Evolutionary conservation across 805 yeast genomes (phyloP).

Genomic region (Blastobotrys terrestris): DNA sequence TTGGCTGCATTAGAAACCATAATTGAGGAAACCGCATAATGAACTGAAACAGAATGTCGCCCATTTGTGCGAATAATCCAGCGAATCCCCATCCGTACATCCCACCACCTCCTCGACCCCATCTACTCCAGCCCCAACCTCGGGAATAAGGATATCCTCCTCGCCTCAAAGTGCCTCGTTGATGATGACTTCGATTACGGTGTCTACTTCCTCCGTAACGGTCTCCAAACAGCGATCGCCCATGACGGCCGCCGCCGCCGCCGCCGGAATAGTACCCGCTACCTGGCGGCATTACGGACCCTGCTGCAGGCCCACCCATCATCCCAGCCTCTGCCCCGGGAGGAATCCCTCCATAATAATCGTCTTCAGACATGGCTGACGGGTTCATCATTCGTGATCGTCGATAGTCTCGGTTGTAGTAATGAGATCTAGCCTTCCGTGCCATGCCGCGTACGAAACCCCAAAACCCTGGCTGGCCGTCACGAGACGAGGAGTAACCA

Average conservation of each 20-base stretch:
- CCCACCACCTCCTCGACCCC: not conserved
- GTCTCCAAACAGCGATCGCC: not conserved
- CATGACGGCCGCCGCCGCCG: not conserved
- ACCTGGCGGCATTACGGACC: not conserved
- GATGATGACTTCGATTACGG: not conserved
- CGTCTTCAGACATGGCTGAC: not conserved
- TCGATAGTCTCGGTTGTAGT: not conserved
- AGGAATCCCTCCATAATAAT: not conserved
- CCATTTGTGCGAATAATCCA: not conserved
- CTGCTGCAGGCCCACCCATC: not conserved
- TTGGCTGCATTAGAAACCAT: conserved; percentile 9
- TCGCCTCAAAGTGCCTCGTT: too few species aligned
- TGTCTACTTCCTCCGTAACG: not conserved
- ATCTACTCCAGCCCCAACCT: not conserved
- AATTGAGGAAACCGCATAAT: conserved; percentile 8
- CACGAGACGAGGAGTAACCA: not conserved
- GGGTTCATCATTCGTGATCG: not conserved
- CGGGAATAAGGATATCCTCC: not conserved
- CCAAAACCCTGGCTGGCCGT: not conserved
- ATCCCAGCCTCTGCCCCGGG: not conserved
- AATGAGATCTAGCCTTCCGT: not conserved
- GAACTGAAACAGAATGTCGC: conserved; percentile 6
- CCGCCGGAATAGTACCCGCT: not conserved
- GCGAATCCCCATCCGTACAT: not conserved
- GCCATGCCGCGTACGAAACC: not conserved